Evolutionary conservation across 2,329 filamentous ascomycete genomes (phyloP).

Genomic region (Fusarium sp.): DNA sequence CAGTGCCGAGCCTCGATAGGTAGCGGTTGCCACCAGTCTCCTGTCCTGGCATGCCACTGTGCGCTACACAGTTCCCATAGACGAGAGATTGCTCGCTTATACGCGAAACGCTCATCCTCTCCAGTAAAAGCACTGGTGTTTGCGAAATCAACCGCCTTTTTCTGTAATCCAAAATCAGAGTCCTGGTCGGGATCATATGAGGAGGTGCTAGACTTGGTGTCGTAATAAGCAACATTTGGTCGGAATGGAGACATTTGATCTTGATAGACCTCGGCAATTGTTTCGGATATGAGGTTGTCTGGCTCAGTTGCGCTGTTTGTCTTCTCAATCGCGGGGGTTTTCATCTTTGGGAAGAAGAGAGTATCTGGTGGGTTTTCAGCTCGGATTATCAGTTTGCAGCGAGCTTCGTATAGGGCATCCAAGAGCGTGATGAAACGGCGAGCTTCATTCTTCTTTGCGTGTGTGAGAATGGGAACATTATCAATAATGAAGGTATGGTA

Average conservation of each 20-base stretch:
- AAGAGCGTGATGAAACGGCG: conserved; percentile 82
- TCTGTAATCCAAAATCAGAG: conserved; percentile 60
- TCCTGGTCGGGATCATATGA: conserved; percentile 66
- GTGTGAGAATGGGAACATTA: conserved; percentile 71
- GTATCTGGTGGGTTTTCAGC: conserved; percentile 75
- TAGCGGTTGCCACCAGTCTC: conserved; percentile 77
- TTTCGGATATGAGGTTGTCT: conserved; percentile 55
- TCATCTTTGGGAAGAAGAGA: conserved; percentile 77
- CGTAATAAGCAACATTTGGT: conserved; percentile 78
- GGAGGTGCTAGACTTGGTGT: conserved; percentile 54
- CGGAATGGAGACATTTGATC: conserved; percentile 80
- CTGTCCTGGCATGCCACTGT: conserved; percentile 73
- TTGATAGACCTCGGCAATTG: conserved; percentile 75
- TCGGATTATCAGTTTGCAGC: conserved; percentile 76
- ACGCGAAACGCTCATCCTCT: conserved; percentile 84
- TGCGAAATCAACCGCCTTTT: conserved; percentile 68
- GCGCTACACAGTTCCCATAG: conserved; percentile 83
- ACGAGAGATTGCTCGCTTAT: conserved; percentile 78
- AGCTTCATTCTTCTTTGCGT: conserved; percentile 81
- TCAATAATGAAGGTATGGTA: conserved; percentile 83
- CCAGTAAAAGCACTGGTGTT: conserved; percentile 76
- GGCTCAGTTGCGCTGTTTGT: conserved; percentile 28
- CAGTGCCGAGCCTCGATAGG: conserved; percentile 71
- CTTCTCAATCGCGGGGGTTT: conserved; percentile 21
- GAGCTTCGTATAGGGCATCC: conserved; percentile 83